These are phyloP conservation scores for Excoecaria agallocha DNA, from an alignment of 345 rosid genomes.

Conservation along the genomic window DNA sequence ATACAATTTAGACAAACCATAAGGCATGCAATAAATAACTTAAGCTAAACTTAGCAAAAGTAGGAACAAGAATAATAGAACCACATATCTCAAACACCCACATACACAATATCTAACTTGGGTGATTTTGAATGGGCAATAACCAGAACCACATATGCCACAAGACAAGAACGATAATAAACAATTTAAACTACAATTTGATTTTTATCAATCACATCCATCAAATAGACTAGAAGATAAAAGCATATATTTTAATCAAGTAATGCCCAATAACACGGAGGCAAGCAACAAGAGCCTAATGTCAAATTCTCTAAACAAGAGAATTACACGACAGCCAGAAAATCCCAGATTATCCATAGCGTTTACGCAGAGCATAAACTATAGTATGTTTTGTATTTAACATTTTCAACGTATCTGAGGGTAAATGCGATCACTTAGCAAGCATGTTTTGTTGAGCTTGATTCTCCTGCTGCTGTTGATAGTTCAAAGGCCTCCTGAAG, in stretches of 20 bases:
- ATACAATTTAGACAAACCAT: too few species aligned
- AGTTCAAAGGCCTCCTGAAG: constrained; percentile 84
- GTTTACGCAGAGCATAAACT: constrained; percentile 11
- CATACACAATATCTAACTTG: neutral
- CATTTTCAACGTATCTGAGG: neutral
- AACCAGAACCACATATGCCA: neutral
- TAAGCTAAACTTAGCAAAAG: too few species aligned
- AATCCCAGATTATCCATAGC: neutral
- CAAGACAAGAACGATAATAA: neutral
- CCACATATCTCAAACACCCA: neutral
- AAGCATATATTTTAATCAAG: neutral
- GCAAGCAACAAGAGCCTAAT: neutral
- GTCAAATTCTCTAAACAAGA: constrained; percentile 21
- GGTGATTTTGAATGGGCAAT: neutral
- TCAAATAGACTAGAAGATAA: neutral
- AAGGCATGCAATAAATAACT: too few species aligned
- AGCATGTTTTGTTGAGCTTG: constrained; percentile 50
- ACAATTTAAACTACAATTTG: neutral
- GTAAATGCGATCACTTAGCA: constrained; percentile 40
- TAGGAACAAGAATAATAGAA: neutral
- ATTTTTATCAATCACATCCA: neutral
- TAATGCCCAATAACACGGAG: neutral
- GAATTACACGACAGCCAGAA: constrained; percentile 13
- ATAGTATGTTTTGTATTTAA: neutral
- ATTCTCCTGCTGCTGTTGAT: constrained; percentile 86